These are phyloP conservation scores for Schwanniomyces etchellsii DNA, from an alignment of 1,139 yeast species.

Conservation along the genomic window DNA sequence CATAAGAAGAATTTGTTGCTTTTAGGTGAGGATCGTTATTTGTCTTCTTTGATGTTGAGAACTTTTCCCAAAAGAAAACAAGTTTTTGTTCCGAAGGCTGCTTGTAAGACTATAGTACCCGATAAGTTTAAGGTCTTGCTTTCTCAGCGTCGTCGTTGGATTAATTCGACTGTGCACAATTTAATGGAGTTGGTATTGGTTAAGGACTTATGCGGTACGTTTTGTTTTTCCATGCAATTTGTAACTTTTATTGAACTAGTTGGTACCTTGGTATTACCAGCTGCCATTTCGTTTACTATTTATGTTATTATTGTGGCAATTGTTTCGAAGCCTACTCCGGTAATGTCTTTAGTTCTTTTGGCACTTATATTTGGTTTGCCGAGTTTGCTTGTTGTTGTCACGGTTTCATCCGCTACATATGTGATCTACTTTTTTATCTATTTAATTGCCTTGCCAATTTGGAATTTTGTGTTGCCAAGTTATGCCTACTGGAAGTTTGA, in stretches of 20 bases:
- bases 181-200: conserved; percentile 86
- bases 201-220: conserved; percentile 91
- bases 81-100: conserved; percentile 92
- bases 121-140: conserved; percentile 72
- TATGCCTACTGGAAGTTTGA: conserved; percentile 97
- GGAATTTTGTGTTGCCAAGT: conserved; percentile 89
- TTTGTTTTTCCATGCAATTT: conserved; percentile 96
- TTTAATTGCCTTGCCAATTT: conserved; percentile 77
- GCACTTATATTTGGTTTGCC: conserved; percentile 87
- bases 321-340: conserved; percentile 77
- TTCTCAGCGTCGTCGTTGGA: conserved; percentile 98
- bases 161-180: conserved; percentile 94
- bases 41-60: conserved; percentile 82
- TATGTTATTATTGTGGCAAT: conserved; percentile 77
- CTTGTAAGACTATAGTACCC: conserved; percentile 91
- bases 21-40: conserved; percentile 89
- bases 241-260: conserved; percentile 80
- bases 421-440: conserved; percentile 79
- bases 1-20: conserved; percentile 85
- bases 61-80: conserved; percentile 93
- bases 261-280: conserved; percentile 89
- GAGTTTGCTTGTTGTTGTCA: conserved; percentile 78
- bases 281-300: conserved; percentile 81
- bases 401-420: conserved; percentile 76
- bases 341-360: conserved; percentile 71